These are phyloP conservation scores for Orobanche coerulescens DNA, from an alignment of 257 asterid species.

Conservation along the genomic window DNA sequence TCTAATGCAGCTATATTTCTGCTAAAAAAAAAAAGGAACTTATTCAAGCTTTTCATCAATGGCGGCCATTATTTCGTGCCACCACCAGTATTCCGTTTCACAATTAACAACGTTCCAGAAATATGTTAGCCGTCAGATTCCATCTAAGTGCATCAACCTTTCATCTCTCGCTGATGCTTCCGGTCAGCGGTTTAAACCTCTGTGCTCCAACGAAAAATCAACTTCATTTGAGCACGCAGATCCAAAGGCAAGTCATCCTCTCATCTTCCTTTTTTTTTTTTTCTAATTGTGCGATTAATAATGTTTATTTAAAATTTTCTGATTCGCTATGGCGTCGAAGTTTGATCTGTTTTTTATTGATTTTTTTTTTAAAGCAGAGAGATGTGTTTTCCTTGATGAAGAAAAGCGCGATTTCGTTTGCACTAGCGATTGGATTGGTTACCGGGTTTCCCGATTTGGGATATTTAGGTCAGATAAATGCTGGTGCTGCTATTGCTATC, in stretches of 20 bases:
- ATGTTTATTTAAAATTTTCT: no score
- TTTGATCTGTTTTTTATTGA: neutral
- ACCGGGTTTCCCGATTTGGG: constrained; percentile 51
- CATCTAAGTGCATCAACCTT: constrained; percentile 23
- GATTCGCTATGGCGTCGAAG: no score
- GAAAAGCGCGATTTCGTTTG: constrained; percentile 63
- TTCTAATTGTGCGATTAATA: neutral
- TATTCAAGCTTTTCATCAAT: constrained; percentile 33
- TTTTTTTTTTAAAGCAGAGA: no score
- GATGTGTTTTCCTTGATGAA: constrained; percentile 37
- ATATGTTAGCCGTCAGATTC: constrained; percentile 19
- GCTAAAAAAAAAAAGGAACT: constrained; percentile 13
- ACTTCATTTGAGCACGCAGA: constrained; percentile 25
- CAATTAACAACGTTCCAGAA: constrained; percentile 26
- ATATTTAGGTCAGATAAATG: constrained; percentile 38
- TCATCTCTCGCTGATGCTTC: constrained; percentile 17
- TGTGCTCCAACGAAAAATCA: constrained; percentile 36
- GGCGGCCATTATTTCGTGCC: constrained; percentile 66
- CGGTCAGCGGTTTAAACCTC: constrained; percentile 25
- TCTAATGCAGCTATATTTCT: constrained; percentile 29
- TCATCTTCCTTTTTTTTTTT: no score
- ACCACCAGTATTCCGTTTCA: constrained; percentile 36
- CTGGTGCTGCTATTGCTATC: constrained; percentile 62
- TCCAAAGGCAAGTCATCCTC: constrained; percentile 57
- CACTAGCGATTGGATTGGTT: constrained; percentile 56